These are phyloP conservation scores for Dalbergia cochinchinensis DNA, from an alignment of 306 rosid species.

Conservation along the genomic window DNA sequence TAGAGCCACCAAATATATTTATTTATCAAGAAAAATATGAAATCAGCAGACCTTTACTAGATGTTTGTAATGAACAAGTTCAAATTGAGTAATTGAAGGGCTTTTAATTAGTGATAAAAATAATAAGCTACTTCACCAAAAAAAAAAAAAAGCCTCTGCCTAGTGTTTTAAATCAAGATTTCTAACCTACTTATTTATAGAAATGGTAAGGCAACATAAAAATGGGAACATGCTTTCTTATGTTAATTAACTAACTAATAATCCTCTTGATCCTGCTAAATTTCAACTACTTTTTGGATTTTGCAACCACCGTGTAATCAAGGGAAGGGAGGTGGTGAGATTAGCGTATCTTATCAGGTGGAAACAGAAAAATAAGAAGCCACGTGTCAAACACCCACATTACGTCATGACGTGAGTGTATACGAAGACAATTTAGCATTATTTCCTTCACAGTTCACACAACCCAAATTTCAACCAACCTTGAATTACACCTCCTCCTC, in stretches of 20 bases:
- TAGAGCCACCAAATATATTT: background rate
- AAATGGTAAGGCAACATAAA: no score
- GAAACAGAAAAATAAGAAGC: slow-evolving; percentile 2
- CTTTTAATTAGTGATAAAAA: no score
- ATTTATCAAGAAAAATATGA: background rate
- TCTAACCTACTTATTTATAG: no score
- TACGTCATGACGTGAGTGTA: background rate
- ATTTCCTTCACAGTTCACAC: slow-evolving; percentile 2
- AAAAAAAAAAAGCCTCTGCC: no score
- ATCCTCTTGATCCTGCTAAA: background rate
- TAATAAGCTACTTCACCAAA: no score
- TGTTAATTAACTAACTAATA: background rate
- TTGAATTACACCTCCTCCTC: background rate
- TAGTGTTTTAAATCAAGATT: no score
- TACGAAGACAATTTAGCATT: background rate
- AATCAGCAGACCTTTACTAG: background rate
- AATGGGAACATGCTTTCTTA: background rate
- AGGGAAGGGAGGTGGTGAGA: background rate
- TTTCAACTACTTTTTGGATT: slow-evolving; percentile 16
- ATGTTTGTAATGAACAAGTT: background rate
- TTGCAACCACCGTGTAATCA: background rate
- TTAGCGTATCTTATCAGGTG: slow-evolving; percentile 4
- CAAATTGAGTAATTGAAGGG: background rate
- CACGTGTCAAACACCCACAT: slow-evolving; percentile 36
- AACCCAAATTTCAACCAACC: slow-evolving; percentile 23